phyloP scores from a whole-genome alignment of 2,329 filamentous ascomycete species.

The Cladophialophora bantiana region DNA sequence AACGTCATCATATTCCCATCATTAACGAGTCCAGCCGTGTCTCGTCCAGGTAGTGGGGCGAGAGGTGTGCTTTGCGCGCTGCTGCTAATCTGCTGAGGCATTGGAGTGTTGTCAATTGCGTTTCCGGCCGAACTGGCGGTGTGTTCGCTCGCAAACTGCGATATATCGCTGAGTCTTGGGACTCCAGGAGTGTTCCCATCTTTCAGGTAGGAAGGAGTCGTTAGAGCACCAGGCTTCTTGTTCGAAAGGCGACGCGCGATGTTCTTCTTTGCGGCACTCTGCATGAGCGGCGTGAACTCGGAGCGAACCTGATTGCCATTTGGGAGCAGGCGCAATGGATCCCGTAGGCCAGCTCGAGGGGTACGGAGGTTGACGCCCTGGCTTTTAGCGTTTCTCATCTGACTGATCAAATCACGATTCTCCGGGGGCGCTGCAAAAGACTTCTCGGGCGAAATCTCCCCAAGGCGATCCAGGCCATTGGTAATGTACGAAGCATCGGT shows the following conservation, averaged over 20 bases:
- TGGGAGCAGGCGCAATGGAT: constrained; percentile 74
- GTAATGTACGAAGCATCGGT: constrained; percentile 84
- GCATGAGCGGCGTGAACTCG: constrained; percentile 94
- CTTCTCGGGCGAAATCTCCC: constrained; percentile 84
- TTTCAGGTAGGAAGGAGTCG: constrained; percentile 73
- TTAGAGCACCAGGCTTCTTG: constrained; percentile 64
- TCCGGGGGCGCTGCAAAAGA: constrained; percentile 84
- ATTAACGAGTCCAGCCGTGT: constrained; percentile 72
- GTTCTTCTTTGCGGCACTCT: constrained; percentile 75
- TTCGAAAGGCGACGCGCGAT: constrained; percentile 64
- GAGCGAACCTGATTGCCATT: constrained; percentile 62
- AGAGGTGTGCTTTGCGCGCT: constrained; percentile 85
- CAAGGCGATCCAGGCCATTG: constrained; percentile 71
- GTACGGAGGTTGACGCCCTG: constrained; percentile 70
- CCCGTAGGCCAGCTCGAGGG: constrained; percentile 72
- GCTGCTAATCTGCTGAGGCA: constrained; percentile 80
- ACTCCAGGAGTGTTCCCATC: constrained; percentile 76
- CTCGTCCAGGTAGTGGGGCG: constrained; percentile 69
- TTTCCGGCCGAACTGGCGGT: constrained; percentile 70
- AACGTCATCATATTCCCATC: constrained; percentile 90
- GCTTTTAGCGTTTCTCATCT: constrained; percentile 70
- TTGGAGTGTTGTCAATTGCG: constrained; percentile 71
- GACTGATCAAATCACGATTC: constrained; percentile 76
- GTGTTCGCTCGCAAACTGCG: constrained; percentile 67
- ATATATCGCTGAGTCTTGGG: constrained; percentile 75